These are phyloP conservation scores for Candida qinlingensis DNA, from an alignment of 805 yeast species.

Conservation along the genomic window DNA sequence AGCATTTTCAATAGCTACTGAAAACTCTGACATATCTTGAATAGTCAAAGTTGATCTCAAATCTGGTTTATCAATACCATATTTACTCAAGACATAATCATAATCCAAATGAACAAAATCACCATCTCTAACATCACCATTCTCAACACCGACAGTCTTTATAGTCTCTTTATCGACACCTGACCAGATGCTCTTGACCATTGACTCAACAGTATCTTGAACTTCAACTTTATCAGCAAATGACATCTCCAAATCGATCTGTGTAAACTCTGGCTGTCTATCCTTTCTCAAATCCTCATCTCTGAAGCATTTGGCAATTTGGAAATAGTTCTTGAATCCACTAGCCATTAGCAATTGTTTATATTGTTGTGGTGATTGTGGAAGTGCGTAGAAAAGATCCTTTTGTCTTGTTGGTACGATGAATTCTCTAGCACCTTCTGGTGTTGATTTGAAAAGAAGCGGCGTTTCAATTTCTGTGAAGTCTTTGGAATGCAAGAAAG, in stretches of 20 bases:
- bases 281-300: constrained; percentile 95
- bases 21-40: constrained; percentile 15
- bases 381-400: constrained; percentile 73
- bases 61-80: constrained; percentile 95
- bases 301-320: constrained; percentile 89
- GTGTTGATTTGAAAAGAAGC: constrained; percentile 86
- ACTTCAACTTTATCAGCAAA: constrained; percentile 70
- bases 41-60: constrained; percentile 52
- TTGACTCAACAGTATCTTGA: constrained; percentile 51
- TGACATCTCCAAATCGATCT: constrained; percentile 92
- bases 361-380: constrained; percentile 97
- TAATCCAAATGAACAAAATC: constrained; percentile 50
- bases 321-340: constrained; percentile 82
- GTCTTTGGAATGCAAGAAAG: constrained; percentile 32
- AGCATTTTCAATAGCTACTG: constrained; percentile 24
- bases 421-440: constrained; percentile 97
- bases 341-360: constrained; percentile 93
- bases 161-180: constrained; percentile 33
- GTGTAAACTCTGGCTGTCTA: constrained; percentile 97
- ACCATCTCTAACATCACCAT: constrained; percentile 12
- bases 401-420: constrained; percentile 80
- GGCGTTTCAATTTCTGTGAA: constrained; percentile 94
- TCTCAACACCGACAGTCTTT: constrained; percentile 14
- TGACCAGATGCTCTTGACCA: constrained; percentile 54
- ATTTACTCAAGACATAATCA: constrained; percentile 59